Conservation (phyloP, 2,329 filamentous ascomycete genomes). For the Monilinia polystroma region DNA sequence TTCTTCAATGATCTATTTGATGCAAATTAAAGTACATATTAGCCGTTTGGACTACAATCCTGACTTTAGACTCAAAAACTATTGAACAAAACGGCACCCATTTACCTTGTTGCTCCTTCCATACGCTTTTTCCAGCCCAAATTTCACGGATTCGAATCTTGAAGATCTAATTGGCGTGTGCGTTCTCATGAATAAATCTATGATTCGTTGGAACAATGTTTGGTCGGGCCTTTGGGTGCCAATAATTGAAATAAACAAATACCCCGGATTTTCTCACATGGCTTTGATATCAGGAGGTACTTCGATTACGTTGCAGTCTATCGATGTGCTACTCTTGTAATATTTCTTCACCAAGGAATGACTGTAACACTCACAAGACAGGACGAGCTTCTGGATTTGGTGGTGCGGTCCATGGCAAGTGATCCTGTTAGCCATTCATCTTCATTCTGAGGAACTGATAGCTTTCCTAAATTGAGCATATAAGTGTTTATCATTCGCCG, state of each 20-base stretch:
- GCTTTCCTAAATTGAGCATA: conserved; percentile 4
- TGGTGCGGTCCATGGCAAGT: conserved; percentile 15
- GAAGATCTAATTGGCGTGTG: not conserved
- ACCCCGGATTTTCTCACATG: conserved; percentile 18
- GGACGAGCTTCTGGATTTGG: conserved; percentile 3
- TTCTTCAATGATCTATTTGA: too few relatives aligned
- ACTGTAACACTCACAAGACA: conserved; percentile 10
- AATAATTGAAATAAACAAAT: not conserved
- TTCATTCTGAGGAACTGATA: not conserved
- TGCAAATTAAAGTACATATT: too few relatives aligned
- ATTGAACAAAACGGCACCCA: too few relatives aligned
- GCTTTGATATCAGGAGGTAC: conserved; percentile 18
- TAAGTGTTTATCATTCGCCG: conserved; percentile 2
- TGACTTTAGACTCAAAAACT: too few relatives aligned
- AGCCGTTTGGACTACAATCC: too few relatives aligned
- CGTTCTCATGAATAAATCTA: not conserved
- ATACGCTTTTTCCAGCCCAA: not conserved
- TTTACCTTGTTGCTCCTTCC: not conserved
- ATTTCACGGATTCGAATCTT: not conserved
- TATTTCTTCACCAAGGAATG: not conserved
- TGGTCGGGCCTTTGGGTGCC: not conserved
- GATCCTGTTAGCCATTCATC: not conserved
- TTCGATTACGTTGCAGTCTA: conserved; percentile 11
- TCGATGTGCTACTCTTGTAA: conserved; percentile 1
- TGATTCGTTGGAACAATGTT: not conserved